phyloP scores from a whole-genome alignment of 2,329 filamentous ascomycete genomes.

The Sclerotinia subarctica region DNA sequence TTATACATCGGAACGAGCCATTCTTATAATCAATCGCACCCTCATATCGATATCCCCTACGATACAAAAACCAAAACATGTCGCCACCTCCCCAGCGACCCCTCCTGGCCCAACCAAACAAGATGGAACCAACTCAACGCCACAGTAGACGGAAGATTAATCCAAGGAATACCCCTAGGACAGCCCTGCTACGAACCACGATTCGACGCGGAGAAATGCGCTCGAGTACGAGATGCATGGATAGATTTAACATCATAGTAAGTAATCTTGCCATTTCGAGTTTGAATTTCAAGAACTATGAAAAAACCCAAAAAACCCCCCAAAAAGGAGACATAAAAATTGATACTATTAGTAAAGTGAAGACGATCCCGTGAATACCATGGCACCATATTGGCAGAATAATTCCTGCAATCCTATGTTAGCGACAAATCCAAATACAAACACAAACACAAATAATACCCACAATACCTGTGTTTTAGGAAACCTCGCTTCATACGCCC shows the following conservation, averaged over 20 bases:
- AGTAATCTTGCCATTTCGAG: background rate
- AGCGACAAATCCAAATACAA: background rate
- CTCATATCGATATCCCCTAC: no score
- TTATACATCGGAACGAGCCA: accelerated
- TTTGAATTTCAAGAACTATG: no score
- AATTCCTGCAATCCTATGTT: background rate
- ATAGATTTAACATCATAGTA: background rate
- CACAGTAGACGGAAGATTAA: constrained; percentile 23
- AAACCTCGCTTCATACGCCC: constrained; percentile 20
- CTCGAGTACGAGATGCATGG: background rate
- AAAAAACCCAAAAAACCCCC: background rate
- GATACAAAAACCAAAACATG: background rate
- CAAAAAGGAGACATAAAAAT: background rate
- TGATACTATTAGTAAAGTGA: background rate
- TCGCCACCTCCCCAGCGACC: constrained; percentile 20
- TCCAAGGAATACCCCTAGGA: constrained; percentile 19
- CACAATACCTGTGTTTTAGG: constrained; percentile 18
- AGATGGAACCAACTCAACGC: constrained; percentile 23
- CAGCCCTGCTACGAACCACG: background rate
- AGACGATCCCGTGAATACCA: background rate
- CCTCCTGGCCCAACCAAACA: constrained; percentile 20
- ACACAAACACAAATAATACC: background rate
- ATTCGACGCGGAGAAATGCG: background rate
- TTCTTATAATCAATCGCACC: no score
- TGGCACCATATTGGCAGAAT: background rate